Conservation (phyloP, 2,329 filamentous ascomycete genomes). For the Colletotrichum lupini region DNA sequence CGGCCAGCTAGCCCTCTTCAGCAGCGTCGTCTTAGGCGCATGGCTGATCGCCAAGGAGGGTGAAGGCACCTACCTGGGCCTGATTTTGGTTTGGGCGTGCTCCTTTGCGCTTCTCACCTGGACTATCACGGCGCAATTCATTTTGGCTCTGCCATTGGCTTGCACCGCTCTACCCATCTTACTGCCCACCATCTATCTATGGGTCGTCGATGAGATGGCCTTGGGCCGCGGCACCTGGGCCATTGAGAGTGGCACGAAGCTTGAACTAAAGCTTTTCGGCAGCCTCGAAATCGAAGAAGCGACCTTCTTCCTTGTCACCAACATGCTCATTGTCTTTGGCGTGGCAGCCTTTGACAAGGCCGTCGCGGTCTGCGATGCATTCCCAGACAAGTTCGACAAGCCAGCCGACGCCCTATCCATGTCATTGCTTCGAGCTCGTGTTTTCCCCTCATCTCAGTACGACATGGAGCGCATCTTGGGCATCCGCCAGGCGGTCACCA, state of each 20-base stretch:
- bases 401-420: slow-evolving; percentile 58
- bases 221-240: slow-evolving; percentile 77
- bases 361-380: slow-evolving; percentile 72
- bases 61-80: slow-evolving; percentile 72
- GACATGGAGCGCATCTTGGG: slow-evolving; percentile 68
- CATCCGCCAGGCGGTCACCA: slow-evolving; percentile 67
- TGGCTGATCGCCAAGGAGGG: slow-evolving; percentile 57
- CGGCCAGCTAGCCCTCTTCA: slow-evolving; percentile 62
- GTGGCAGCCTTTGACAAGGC: slow-evolving; percentile 77
- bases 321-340: slow-evolving; percentile 76
- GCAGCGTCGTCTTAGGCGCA: slow-evolving; percentile 55
- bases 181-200: slow-evolving; percentile 75
- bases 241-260: slow-evolving; percentile 75
- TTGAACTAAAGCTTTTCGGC: slow-evolving; percentile 71
- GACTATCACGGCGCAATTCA: slow-evolving; percentile 71
- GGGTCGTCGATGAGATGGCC: slow-evolving; percentile 77
- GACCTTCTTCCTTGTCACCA: slow-evolving; percentile 78
- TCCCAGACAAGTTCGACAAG: slow-evolving; percentile 66
- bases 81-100: slow-evolving; percentile 76
- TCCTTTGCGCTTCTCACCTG: slow-evolving; percentile 74
- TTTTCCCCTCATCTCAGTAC: slow-evolving; percentile 58
- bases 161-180: slow-evolving; percentile 70
- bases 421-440: slow-evolving; percentile 63
- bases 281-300: slow-evolving; percentile 80
- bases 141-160: slow-evolving; percentile 67